phyloP scores from a whole-genome alignment of 768 basidiomycete genomes.

The Pleurotus eryngii region DNA sequence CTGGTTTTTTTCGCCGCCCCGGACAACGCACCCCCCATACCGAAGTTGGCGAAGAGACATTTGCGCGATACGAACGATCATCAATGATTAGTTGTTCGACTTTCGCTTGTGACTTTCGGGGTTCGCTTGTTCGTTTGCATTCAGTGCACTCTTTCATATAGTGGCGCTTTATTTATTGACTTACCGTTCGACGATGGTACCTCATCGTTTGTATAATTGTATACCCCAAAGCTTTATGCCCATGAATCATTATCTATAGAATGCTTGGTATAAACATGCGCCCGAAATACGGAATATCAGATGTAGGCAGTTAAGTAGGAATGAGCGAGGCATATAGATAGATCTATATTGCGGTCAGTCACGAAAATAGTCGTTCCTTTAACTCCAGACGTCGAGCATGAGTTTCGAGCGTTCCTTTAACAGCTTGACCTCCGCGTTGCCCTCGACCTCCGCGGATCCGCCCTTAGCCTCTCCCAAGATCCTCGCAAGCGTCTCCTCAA shows the following conservation, averaged over 20 bases:
- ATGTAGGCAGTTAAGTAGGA: slow-evolving; percentile 4
- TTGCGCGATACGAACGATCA: neutral
- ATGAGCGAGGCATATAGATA: slow-evolving; percentile 11
- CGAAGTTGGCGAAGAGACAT: slow-evolving; percentile 5
- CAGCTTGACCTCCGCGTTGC: slow-evolving; percentile 86
- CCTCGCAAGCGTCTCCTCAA: slow-evolving; percentile 82
- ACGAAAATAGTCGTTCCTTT: slow-evolving; percentile 18
- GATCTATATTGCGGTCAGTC: slow-evolving; percentile 2
- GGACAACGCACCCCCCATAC: slow-evolving; percentile 30
- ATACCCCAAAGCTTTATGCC: slow-evolving; percentile 10
- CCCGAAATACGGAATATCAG: neutral
- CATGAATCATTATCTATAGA: slow-evolving; percentile 7
- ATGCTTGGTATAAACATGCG: slow-evolving; percentile 3
- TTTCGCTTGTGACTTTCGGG: neutral
- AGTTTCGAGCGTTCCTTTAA: slow-evolving; percentile 92
- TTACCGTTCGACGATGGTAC: too few species aligned
- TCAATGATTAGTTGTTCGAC: neutral
- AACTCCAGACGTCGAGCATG: slow-evolving; percentile 90
- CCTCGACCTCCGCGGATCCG: slow-evolving; percentile 83
- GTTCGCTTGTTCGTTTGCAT: neutral
- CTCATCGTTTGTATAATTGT: too few species aligned
- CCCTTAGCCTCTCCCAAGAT: slow-evolving; percentile 94
- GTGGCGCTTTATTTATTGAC: neutral
- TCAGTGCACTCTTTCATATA: neutral
- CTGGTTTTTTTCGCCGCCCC: slow-evolving; percentile 78